Percentiles rank a stretch among this genome's conserved stretches.
phyloP scores from a whole-genome alignment of 371 early-diverging fungal species.

The Choanephora cucurbitarum region DNA sequence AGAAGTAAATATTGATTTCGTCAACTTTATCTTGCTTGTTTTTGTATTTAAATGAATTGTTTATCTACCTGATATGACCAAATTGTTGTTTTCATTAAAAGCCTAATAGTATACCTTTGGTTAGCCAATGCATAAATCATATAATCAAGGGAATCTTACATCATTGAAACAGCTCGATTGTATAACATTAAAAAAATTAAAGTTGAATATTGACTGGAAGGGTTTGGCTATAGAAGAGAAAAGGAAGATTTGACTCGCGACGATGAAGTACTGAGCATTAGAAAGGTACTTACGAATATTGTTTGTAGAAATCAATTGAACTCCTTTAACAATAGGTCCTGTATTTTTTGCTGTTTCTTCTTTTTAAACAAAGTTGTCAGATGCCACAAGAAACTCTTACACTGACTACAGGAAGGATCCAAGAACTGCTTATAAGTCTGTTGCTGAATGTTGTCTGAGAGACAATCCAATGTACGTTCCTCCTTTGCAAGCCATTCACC shows the following conservation, averaged over 20 bases:
- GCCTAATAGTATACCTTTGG: constrained; percentile 18
- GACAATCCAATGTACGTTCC: too few species aligned
- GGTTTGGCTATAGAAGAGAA: constrained; percentile 42
- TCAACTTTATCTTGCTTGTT: too few species aligned
- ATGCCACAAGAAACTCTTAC: too few species aligned
- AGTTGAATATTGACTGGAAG: constrained; percentile 43
- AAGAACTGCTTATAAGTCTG: too few species aligned
- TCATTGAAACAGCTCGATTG: constrained; percentile 65
- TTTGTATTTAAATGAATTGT: not conserved
- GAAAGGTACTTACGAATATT: not conserved
- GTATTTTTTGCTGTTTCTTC: too few species aligned
- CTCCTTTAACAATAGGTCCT: not conserved
- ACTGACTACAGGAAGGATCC: too few species aligned
- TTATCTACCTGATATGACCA: constrained; percentile 64
- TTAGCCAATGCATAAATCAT: not conserved
- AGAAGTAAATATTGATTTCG: not conserved
- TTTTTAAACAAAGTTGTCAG: too few species aligned
- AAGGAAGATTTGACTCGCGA: not conserved
- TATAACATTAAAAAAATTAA: constrained; percentile 60
- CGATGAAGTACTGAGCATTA: too few species aligned
- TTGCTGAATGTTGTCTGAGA: too few species aligned
- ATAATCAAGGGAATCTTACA: constrained; percentile 31
- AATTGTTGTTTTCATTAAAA: constrained; percentile 47
- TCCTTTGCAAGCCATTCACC: too few species aligned
- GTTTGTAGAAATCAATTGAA: not conserved